Percentiles rank a stretch among this genome's conserved stretches.
Evolutionary conservation across 768 basidiomycete species (phyloP).

Genomic region (Collybia nuda): DNA sequence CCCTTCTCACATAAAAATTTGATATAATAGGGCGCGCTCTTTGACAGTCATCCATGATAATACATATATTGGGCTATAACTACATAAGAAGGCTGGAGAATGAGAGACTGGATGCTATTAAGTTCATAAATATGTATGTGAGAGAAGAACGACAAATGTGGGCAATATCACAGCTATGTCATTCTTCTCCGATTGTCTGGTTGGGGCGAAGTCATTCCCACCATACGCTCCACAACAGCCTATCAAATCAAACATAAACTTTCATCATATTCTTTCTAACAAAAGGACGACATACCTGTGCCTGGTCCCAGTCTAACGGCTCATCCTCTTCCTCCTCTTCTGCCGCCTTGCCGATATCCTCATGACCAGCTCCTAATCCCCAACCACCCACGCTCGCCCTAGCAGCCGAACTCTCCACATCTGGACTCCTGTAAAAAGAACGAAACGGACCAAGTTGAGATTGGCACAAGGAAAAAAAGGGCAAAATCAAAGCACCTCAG

Average conservation of each 20-base stretch:
- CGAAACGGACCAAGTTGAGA: too few relatives aligned
- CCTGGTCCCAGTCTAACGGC: slow-evolving; percentile 66
- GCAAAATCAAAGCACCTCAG: slow-evolving; percentile 32
- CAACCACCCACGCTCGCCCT: slow-evolving; percentile 68
- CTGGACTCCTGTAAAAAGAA: slow-evolving; percentile 46
- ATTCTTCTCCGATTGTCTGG: slow-evolving; percentile 28
- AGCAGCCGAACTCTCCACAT: slow-evolving; percentile 34
- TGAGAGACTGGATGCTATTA: neutral
- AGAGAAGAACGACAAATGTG: neutral
- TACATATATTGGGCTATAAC: slow-evolving; percentile 8
- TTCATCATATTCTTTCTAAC: neutral
- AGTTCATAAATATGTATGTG: neutral
- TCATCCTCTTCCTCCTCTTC: slow-evolving; percentile 70
- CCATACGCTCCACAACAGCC: slow-evolving; percentile 60
- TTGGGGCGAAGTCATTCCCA: slow-evolving; percentile 44
- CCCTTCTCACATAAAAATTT: too few relatives aligned
- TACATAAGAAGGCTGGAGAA: slow-evolving; percentile 1
- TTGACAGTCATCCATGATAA: neutral
- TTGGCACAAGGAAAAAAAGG: neutral
- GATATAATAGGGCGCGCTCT: too few relatives aligned
- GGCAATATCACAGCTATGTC: slow-evolving; percentile 7
- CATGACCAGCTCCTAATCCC: slow-evolving; percentile 66
- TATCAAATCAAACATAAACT: slow-evolving; percentile 13
- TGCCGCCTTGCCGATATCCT: slow-evolving; percentile 41
- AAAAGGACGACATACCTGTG: slow-evolving; percentile 43